phyloP scores from a whole-genome alignment of 2,329 filamentous ascomycete genomes.

The Neofusicoccum cordaticola region DNA sequence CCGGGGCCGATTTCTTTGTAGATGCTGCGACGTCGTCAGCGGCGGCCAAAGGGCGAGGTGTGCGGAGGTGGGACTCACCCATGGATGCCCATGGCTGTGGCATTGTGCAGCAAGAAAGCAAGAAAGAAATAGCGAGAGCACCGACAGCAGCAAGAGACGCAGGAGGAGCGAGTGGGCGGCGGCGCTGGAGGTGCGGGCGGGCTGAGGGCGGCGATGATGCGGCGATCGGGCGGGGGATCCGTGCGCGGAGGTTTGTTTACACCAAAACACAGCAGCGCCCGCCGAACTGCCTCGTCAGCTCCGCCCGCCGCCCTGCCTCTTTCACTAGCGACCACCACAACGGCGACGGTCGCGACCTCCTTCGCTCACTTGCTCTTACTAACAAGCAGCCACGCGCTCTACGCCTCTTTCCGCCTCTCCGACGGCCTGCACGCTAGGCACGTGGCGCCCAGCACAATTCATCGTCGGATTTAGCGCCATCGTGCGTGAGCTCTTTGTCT shows the following conservation, averaged over 20 bases:
- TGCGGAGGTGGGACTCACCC: conserved; percentile 26
- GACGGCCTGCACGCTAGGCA: background rate
- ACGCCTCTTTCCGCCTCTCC: background rate
- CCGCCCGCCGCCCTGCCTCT: background rate
- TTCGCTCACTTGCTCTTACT: background rate
- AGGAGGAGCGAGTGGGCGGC: background rate
- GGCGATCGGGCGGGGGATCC: background rate
- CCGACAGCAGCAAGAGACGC: background rate
- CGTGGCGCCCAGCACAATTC: background rate
- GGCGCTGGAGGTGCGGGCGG: background rate
- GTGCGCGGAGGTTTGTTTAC: background rate
- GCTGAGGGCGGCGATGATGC: background rate
- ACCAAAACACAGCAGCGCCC: background rate
- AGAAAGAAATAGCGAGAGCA: background rate
- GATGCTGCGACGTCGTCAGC: conserved; percentile 57
- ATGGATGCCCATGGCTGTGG: conserved; percentile 38
- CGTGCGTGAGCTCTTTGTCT: background rate
- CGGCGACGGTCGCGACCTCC: background rate
- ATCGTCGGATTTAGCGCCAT: background rate
- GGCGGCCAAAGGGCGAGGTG: background rate
- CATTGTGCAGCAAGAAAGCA: background rate
- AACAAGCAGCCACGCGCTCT: background rate
- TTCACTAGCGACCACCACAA: background rate
- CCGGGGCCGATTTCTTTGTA: conserved; percentile 86
- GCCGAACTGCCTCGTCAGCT: background rate